A percentile compares a stretch with the other conserved stretches of the same genome.
These are phyloP conservation scores for Corrigiola litoralis DNA, from an alignment of 179 eudicot genomes.

Conservation along the genomic window DNA sequence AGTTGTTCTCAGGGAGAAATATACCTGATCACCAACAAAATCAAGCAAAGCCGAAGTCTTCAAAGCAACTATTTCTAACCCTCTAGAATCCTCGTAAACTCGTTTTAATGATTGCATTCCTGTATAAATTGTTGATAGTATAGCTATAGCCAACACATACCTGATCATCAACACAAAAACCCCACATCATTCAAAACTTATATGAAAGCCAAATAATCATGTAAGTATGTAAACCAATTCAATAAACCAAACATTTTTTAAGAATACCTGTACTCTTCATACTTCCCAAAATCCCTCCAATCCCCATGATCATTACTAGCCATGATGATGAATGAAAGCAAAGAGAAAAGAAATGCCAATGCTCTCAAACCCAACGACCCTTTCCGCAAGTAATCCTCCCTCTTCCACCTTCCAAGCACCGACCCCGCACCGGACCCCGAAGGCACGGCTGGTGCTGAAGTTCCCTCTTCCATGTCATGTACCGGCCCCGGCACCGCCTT, in stretches of 20 bases:
- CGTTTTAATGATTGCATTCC: slow-evolving; percentile 31
- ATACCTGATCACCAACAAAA: slow-evolving; percentile 53
- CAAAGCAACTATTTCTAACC: slow-evolving; percentile 18
- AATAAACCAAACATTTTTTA: background rate
- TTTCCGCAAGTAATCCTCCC: slow-evolving; percentile 26
- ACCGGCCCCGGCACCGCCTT: slow-evolving; percentile 8
- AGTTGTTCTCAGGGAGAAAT: too few species aligned
- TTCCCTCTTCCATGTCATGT: slow-evolving; percentile 25
- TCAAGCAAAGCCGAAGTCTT: slow-evolving; percentile 34
- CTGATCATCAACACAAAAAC: slow-evolving; percentile 8
- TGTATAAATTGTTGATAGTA: slow-evolving; percentile 40
- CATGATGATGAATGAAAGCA: slow-evolving; percentile 29
- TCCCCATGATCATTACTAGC: slow-evolving; percentile 39
- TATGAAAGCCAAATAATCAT: background rate
- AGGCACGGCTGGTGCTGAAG: background rate
- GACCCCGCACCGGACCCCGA: slow-evolving; percentile 16
- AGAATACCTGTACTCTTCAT: slow-evolving; percentile 41
- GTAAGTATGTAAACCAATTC: background rate
- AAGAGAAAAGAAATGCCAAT: slow-evolving; percentile 21
- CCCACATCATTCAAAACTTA: background rate
- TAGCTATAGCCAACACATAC: slow-evolving; percentile 43
- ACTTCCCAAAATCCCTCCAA: slow-evolving; percentile 29
- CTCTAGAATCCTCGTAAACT: slow-evolving; percentile 21
- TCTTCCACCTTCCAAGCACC: slow-evolving; percentile 21
- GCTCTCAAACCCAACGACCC: slow-evolving; percentile 25